A percentile compares a stretch with the other conserved stretches of the same genome.
Conservation (phyloP, 108 stramenopile species). For the Fistulifera solaris region DNA sequence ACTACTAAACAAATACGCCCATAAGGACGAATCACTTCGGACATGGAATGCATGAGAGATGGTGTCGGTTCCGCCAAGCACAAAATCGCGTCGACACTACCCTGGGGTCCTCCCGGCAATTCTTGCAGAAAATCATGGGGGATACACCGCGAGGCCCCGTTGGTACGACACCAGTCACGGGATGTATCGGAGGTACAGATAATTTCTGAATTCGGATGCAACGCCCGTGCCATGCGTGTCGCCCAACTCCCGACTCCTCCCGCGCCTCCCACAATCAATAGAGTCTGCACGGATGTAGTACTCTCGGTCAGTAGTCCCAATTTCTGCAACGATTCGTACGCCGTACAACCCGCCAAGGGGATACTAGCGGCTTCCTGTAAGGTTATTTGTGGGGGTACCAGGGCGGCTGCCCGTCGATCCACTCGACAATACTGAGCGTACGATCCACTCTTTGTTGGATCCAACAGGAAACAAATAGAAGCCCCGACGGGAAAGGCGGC, state of each 20-base stretch:
- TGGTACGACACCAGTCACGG: conserved; percentile 23
- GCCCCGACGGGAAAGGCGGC: conserved; percentile 8
- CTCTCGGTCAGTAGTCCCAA: conserved; percentile 12
- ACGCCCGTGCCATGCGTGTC: conserved; percentile 16
- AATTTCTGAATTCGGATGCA: conserved; percentile 28
- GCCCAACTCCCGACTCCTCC: conserved; percentile 53
- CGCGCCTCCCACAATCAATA: conserved; percentile 36
- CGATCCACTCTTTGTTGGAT: conserved; percentile 28
- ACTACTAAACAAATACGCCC: conserved; percentile 38
- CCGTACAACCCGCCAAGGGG: conserved; percentile 38
- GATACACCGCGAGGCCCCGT: conserved; percentile 23
- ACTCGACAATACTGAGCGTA: conserved; percentile 32
- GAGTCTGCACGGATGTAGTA: neutral
- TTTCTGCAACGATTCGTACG: conserved; percentile 35
- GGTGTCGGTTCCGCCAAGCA: conserved; percentile 39
- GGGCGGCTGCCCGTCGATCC: conserved; percentile 22
- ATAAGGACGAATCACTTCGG: conserved; percentile 42
- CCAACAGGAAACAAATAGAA: conserved; percentile 26
- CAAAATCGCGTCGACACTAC: conserved; percentile 39
- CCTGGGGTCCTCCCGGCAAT: conserved; percentile 24
- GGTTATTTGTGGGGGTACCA: conserved; percentile 17
- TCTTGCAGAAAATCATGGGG: conserved; percentile 15
- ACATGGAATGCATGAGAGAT: conserved; percentile 17
- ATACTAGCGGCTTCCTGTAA: conserved; percentile 24
- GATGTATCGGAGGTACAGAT: conserved; percentile 22